Evolutionary conservation across 371 early-diverging fungal species (phyloP), one percentile per base, ranked within the genome.

Genomic region (Batrachochytrium dendrobatidis): DNA sequence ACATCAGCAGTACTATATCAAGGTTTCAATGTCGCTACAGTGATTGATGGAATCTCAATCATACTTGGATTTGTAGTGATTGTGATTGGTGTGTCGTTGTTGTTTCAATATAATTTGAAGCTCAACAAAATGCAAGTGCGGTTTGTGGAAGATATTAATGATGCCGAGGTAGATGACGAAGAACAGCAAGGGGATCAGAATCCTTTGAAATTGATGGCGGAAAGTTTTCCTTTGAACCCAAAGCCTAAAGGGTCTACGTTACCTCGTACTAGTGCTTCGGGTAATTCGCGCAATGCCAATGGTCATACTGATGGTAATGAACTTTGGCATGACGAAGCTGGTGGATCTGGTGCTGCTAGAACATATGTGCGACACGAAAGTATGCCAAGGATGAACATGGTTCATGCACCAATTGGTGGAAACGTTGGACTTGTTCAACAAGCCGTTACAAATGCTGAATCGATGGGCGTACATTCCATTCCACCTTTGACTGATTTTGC

Each of bases 11-110:
- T 82, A 20, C 68, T 82, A 5, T 80, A 71, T 62, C 61, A 61
- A 44, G 74, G 74, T 12, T 79, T 76, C 65, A 64, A 69, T 12
- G 65, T 72, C 6, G 67, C 49, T 15, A 58, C 33, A 20, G 58
- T 61, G 24, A 53, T 63, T 24, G 43, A 34, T 17, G 74, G 60
- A 8, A 44, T 74, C 24, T 58, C 60, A 6, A 64, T 76, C 26
- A 51, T 75, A 28, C 34, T 75, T 30, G 79, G 76, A 15, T 79
- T 75, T 59, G 32, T 73, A 12, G 68, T 69, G 22, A 79, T 77
- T 35, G 71, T 70, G 18, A 58, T 63, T 51, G 75, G 75, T 18
- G 75, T 75, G 7, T 66, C 70, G 26, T 35, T 75, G 46, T 59
- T 75, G 48, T 75, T 72, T 53, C 60, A 72, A 49, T 72, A 67